Conservation (phyloP, 2,329 filamentous ascomycete genomes). For the Elsinoe batatas region DNA sequence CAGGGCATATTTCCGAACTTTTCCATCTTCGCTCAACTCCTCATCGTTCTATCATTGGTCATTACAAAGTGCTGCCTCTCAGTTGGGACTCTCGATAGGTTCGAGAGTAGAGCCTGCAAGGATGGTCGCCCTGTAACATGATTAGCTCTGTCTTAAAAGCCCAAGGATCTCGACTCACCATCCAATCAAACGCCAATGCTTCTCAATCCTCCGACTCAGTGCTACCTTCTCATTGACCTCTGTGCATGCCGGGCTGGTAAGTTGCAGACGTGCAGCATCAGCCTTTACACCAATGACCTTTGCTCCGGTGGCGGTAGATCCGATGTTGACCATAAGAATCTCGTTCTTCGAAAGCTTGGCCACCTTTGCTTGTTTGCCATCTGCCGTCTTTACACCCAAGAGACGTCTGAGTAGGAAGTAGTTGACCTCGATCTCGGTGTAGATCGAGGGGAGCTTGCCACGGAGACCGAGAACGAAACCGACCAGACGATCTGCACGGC, state of each 20-base stretch:
- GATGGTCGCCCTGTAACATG: slow-evolving; percentile 22
- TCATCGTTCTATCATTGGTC: slow-evolving; percentile 7
- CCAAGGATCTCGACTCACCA: slow-evolving; percentile 43
- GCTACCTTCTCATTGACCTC: slow-evolving; percentile 98
- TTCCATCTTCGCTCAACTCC: not conserved
- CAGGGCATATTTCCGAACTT: not conserved
- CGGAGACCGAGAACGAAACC: slow-evolving; percentile 95
- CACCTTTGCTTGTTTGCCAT: slow-evolving; percentile 99
- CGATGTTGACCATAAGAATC: slow-evolving; percentile 99
- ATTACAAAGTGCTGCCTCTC: not conserved
- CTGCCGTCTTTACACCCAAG: slow-evolving; percentile 92
- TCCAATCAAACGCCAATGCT: slow-evolving; percentile 94
- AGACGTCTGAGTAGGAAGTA: slow-evolving; percentile 94
- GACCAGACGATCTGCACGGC: slow-evolving; percentile 96
- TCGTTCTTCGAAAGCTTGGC: slow-evolving; percentile 97
- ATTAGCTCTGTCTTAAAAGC: not conserved
- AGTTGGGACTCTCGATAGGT: slow-evolving; percentile 15
- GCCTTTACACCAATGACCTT: slow-evolving; percentile 97
- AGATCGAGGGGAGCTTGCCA: slow-evolving; percentile 89
- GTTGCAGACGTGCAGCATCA: slow-evolving; percentile 87
- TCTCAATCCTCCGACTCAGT: slow-evolving; percentile 90
- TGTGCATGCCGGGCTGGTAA: slow-evolving; percentile 80
- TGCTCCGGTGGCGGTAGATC: slow-evolving; percentile 90
- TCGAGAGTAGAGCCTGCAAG: slow-evolving; percentile 25
- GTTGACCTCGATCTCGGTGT: slow-evolving; percentile 97